Base-by-base conservation (phyloP, 202 grass and related monocot genomes). In the Schoenoplectus triqueter region DNA sequence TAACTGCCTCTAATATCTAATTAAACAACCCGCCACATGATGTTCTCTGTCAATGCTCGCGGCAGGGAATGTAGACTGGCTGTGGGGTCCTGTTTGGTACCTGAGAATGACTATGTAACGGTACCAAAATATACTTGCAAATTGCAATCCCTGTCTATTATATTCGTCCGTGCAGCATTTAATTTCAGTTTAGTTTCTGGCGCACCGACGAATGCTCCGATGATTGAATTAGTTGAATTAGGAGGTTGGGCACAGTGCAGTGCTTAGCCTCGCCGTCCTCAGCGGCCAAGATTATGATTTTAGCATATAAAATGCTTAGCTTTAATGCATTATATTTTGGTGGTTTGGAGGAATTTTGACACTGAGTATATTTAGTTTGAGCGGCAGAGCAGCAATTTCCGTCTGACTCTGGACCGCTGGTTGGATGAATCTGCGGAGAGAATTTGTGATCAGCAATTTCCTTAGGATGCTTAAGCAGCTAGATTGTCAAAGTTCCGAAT, bases 61-160 rank as follows among this genome's bases (percentile, higher is more conserved):
- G 4, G 0, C 8, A 49, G 15, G 40, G n/a, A 48, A 72, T 17
- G 44, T 48, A 10, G 45, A 48, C 3, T 20, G 1, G 14, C 18
- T 65, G 78, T 6, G 39, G 57, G 39, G 39, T 63, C 17, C 11
- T 15, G 42, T 82, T 51, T 82, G 62, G 80, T 82, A 68, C 46
- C 9, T 68, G 80, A 82, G 80, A 82, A 54, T 22, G 80, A 82
- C 80, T 15, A 66, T 39, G 62, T 67, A 69, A 64, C 80, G 60
- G 60, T 46, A 50, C 46, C 63, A 48, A 76, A 76, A 76, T 56
- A 31, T 20, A 3, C 41, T 47, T 31, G 31, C 56, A 56, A n/a
- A 13, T 55, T 13, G 45, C 15, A 14, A 40, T 76, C 15, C 15
- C 9, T 15, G 55, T 76, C 6, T 15, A 48, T 71, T 71, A 31